Evolutionary conservation across 371 early-diverging fungal genomes (phyloP), one percentile per base, ranked within the genome.

Genomic region (Mortierella polycephala): DNA sequence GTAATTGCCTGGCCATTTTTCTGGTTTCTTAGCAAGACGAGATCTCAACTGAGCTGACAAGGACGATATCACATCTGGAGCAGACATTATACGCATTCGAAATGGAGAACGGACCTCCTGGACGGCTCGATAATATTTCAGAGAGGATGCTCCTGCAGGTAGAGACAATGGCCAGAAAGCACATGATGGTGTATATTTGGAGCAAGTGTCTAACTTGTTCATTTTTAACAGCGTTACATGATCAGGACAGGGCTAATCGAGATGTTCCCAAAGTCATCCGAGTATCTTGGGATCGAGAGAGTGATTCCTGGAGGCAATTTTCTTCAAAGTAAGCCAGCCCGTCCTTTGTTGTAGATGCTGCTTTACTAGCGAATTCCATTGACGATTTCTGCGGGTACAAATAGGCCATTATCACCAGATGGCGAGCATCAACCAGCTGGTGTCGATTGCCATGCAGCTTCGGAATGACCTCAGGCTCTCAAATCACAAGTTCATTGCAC

Each of bases 401-500:
- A 7, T n/a, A 84, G 84, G 75, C 14, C 82, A 85, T 58, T 81
- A 85, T 23, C 71, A 63, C 30, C 75, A 74, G 39, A 83, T 85
- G 84, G 69, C 81, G 4, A 41, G 69, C 16, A 65, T 84, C 10
- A 83, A 88, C 64, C 87, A 88, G 57, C 61, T 88, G 7, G 85
- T 85, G 12, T 75, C 83, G 7, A 81, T 83, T 18, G 82, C 89
- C 5, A 60, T 82, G 20, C 85, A 87, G 61, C 75, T 88, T 4
- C 85, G 85, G 54, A 75, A 85, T 49, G 85, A 85, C 54, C 40
- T 86, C 12, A 45, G 62, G 49, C 66, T 88, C 41, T 42, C 74
- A 8, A 83, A 88, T 30, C 88, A 87, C 66, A 84, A 84, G 57
- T 88, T 85, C 54, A 82, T 88, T 39, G 86, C 88, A 13, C 86